Evolutionary conservation across 768 basidiomycete species (phyloP), one percentile per base, ranked within the genome.

Genomic region (Suillus paluster): DNA sequence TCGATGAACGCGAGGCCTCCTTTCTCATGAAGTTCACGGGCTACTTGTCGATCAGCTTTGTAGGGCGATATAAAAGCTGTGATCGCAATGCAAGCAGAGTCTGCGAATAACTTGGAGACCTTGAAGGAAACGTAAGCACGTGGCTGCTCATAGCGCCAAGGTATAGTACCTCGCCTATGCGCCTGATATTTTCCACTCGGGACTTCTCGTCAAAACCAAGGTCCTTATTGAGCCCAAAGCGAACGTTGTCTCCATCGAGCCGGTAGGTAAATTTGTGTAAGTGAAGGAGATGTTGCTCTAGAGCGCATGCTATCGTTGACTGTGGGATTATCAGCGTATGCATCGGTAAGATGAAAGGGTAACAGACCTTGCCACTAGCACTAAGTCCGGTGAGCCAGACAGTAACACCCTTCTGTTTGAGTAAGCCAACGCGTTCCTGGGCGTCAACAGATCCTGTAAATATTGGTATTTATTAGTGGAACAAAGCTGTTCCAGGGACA

Each of bases 51-150:
- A 80, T 99, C 97, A 15, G 87, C 84, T 54, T 86, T 83, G 78
- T 99, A 98, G n/a, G 97, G 97, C 1, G 97, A 99, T 76, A 99
- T 99, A 80, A 99, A 99, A 14, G 97, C 96, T 19, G 97, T 97
- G 72, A 98, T 82, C 19, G 92, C 83, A 66, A 97, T 83, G 67
- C 90, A 92, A 36, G 86, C 89, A 4, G 95, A 85, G 70, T 96
- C 92, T 21, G 95, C 87, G 75, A 99, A 97, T 45, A 99, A 82
- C 74, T 94, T 95, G 50, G 97, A 89, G 54, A 99, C 96, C 95
- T 97, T 69, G 8, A 19, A 39, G 30, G 48, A 33, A 64, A 57
- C 23, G n/a, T 61, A 49, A 69, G 66, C 39, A 61, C 59, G 60
- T 50, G 15, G 27, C 48, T 61, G 19, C 50, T 8, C 48, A 33